Evolutionary conservation across 2,329 filamentous ascomycete species (phyloP), one percentile per base, ranked within the genome.

Genomic region (Herpotrichia juniperi): DNA sequence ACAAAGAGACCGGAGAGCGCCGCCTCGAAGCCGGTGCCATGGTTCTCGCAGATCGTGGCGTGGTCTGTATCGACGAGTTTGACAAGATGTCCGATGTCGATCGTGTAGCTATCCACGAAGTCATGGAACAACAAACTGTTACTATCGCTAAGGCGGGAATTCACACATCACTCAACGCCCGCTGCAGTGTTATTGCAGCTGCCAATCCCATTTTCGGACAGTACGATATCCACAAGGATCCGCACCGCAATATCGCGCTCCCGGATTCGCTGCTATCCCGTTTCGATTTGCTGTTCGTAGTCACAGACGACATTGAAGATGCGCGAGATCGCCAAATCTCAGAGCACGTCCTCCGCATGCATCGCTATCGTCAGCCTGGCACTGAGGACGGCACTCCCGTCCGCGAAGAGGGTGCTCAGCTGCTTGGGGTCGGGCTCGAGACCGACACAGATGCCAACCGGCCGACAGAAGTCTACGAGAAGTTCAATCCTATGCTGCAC

Each of bases 31-130:
- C 94, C 14, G 94, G 94, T 83, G 94, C 94, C 59, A 99, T 99
- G 94, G 94, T 99, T 54, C 90, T 99, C 68, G 94, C 87, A 58
- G 94, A 99, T 73, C 89, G 94, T 57, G 94, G 94, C 63, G 93
- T 99, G 10, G 94, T 99, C 28, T 99, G 94, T 79, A 99, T 99
- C 61, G 94, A 99, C 72, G 94, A 99, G 69, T 99, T 99, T 63
- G 94, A 99, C 79, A 99, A 99, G 76, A 99, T 99, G 94, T 97
- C 92, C 51, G 94, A 99, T 71, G 88, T 97, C 51, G 94, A 99
- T 75, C 87, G 94, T 71, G 94, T 99, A 3, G 94, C 94, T 42
- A 99, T 99, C 64, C 94, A 99, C 84, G 94, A 99, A 90, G 94
- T 99, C 61, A 99, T 99, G 94, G 94, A 99, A 77, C 94, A 99